phyloP scores from a whole-genome alignment of 768 basidiomycete species.

The Omphalotus guepiniiformis region DNA sequence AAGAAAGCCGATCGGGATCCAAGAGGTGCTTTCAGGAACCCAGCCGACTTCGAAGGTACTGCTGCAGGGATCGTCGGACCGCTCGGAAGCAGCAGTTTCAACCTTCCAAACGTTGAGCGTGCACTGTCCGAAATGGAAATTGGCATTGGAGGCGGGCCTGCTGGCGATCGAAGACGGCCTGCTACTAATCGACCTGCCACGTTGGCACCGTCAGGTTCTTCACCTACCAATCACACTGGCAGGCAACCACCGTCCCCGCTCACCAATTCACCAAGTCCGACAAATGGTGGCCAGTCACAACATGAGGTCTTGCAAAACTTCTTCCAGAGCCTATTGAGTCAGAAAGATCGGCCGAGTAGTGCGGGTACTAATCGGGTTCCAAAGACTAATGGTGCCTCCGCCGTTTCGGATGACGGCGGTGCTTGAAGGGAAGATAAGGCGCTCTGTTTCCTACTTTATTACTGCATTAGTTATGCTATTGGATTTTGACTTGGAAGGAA shows the following conservation, averaged over 20 bases:
- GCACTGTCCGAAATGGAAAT: slow-evolving; percentile 88
- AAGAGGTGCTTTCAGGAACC: slow-evolving; percentile 80
- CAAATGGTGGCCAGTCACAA: slow-evolving; percentile 55
- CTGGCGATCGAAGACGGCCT: slow-evolving; percentile 1
- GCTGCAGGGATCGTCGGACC: slow-evolving; percentile 86
- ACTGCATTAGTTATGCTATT: no score
- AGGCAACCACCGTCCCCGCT: slow-evolving; percentile 23
- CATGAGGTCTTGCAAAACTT: slow-evolving; percentile 86
- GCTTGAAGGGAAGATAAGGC: no score
- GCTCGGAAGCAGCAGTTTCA: slow-evolving; percentile 82
- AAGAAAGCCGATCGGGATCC: slow-evolving; percentile 91
- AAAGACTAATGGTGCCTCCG: slow-evolving; percentile 32
- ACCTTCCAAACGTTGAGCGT: slow-evolving; percentile 81
- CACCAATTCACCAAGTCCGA: slow-evolving; percentile 34
- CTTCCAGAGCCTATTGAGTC: slow-evolving; percentile 77
- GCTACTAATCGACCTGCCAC: slow-evolving; percentile 1
- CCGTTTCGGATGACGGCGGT: no score
- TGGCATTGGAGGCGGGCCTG: slow-evolving; percentile 30
- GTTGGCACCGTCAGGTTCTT: background rate
- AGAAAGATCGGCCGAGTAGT: slow-evolving; percentile 50
- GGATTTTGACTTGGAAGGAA: no score
- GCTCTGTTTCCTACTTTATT: no score
- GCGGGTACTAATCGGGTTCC: slow-evolving; percentile 18
- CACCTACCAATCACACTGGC: background rate
- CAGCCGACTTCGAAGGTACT: slow-evolving; percentile 48